Base-by-base conservation (phyloP, 495 filamentous ascomycete species). In the Amphirosellinia nigrospora region DNA sequence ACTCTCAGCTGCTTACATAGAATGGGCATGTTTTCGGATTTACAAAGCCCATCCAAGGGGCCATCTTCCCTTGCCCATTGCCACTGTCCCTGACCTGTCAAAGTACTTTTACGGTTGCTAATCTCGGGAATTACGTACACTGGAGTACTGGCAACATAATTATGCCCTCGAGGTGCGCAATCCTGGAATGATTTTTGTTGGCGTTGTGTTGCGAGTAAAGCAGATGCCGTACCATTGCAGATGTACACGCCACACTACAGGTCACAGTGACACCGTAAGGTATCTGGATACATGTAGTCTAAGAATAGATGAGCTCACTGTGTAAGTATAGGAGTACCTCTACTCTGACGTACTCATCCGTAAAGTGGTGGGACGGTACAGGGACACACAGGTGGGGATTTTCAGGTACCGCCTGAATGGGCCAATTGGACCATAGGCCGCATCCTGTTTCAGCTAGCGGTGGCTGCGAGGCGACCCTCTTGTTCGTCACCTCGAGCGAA, bases 351-450 rank as follows among this genome's bases (percentile, higher is more conserved):
- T 52, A 52, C 48, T 10, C 21, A 15, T 52, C 3, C 16, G 30
- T 56, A 43, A 36, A 30, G 59, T 62, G 39, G 26, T 64, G 7
- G 28, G 26, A 59, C 39, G 36, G 59, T 69, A 43, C 15, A 67
- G 39, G 15, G 38, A 58, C 46, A 43, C 30, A 39, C 55, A 30
- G 59, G 64, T 59, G 52, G 64, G 30, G 76, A 78, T 78, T 74
- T 78, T 78, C 76, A 78, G 76, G 76, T 78, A 78, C 76, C 74
- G 72, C 68, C 53, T 58, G 50, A 52, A 45, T 66, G 73, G 67
- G 69, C 76, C 76, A 78, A 78, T 78, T 19, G 43, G 48, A 71
- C 23, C 58, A 48, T 39, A 66, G 72, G 71, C 69, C 65, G 60
- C 64, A 67, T 59, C 76, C 74, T 69, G 55, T 76, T 76, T 56